Base-by-base conservation (phyloP, 768 basidiomycete genomes). In the Boletus barrowsii region DNA sequence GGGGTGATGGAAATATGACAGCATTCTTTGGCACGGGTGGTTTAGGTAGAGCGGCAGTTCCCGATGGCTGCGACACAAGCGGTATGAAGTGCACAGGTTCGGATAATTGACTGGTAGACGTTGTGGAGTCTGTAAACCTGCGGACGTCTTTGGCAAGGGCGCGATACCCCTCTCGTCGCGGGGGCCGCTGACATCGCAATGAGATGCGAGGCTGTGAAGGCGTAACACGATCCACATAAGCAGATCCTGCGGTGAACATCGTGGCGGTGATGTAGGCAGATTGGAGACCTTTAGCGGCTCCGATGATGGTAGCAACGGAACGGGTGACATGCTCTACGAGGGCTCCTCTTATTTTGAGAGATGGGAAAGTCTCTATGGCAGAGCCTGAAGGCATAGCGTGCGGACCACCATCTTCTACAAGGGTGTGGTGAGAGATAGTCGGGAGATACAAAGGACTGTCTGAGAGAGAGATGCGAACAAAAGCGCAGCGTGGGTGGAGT, bases 241-340 rank as follows among this genome's bases (percentile, higher is more conserved):
- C 54, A 43, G 68, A 51, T 42, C 64, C 72, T 51, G 76, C 74
- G 29, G 76, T 67, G 65, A 80, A 81, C 64, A 80, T 68, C 6
- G 83, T 76, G 32, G 81, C 79, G 42, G 73, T 69, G 55, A 85
- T 76, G 58, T 84, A 86, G 35, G 79, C 81, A 18, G 72, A 73
- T 65, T 87, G 84, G 60, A 87, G 72, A 11, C 78, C 78, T 54
- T 76, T 77, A 8, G 83, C 85, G 0, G 80, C 70, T 61, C 77
- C 79, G 40, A 84, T 67, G 44, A 85, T 65, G 44, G 72, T 73
- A 18, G 67, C 55, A 14, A 76, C 72, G 4, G 76, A 76, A 47
- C 71, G 69, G 22, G 68, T 57, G 44, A 76, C 67, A 26, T 66
- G 75, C 24, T 57, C 50, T 1, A 63, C 63, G 3, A 70, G 51